These are phyloP conservation scores for Nakazawaea populi DNA, from an alignment of 805 yeast genomes.

Conservation along the genomic window DNA sequence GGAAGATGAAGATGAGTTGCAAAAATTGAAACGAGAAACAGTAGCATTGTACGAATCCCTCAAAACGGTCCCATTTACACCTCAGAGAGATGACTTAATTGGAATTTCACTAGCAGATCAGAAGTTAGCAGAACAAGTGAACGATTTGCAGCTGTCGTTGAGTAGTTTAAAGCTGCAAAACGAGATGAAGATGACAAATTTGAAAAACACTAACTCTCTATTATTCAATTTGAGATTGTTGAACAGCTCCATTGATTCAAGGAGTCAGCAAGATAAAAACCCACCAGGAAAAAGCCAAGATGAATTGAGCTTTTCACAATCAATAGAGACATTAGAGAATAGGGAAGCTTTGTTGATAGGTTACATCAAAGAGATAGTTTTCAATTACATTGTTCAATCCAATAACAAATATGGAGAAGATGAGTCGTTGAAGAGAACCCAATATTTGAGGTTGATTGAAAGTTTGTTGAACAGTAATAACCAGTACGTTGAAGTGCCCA, in stretches of 20 bases:
- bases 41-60: conserved; percentile 20
- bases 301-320: not conserved
- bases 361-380: conserved; percentile 20
- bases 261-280: conserved; percentile 8
- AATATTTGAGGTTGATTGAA: conserved; percentile 20
- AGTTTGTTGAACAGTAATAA: conserved; percentile 21
- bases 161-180: not conserved
- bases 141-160: conserved; percentile 8
- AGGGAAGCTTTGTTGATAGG: conserved; percentile 19
- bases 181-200: not conserved
- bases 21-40: conserved; percentile 9
- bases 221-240: conserved; percentile 7
- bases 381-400: conserved; percentile 20
- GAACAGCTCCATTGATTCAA: conserved; percentile 8
- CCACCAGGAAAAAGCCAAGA: not conserved
- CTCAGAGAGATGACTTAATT: conserved; percentile 22
- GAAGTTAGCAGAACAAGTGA: conserved; percentile 11
- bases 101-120: conserved; percentile 21
- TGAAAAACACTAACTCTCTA: conserved; percentile 6
- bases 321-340: conserved; percentile 12
- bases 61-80: conserved; percentile 21
- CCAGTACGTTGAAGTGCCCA: conserved; percentile 10
- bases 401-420: conserved; percentile 19
- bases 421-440: conserved; percentile 14
- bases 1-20: conserved; percentile 3